These are phyloP conservation scores for Nigrospora oryzae DNA, from an alignment of 2,329 filamentous ascomycete species.

Conservation along the genomic window DNA sequence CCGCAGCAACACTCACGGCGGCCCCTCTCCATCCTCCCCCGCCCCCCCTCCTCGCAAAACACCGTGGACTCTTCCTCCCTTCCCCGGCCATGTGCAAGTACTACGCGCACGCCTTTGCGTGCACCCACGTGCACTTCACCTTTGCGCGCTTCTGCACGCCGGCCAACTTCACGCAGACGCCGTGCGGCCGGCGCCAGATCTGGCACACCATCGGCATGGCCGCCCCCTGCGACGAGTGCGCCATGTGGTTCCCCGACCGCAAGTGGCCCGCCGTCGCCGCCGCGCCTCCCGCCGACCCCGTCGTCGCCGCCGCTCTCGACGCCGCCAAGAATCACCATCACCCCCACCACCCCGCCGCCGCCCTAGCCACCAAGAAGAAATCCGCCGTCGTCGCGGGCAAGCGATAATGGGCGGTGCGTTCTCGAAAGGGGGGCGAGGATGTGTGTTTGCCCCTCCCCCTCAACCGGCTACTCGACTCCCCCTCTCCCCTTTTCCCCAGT, in stretches of 20 bases:
- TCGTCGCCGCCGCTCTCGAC: background rate
- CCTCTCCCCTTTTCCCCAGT: no score
- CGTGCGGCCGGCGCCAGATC: conserved; percentile 21
- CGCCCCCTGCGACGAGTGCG: conserved; percentile 25
- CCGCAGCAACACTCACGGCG: background rate
- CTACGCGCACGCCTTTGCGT: conserved; percentile 26
- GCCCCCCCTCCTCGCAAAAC: no score
- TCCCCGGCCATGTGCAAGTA: conserved; percentile 24
- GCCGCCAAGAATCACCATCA: background rate
- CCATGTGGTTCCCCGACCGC: conserved; percentile 16
- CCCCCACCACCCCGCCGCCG: background rate
- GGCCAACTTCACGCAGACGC: conserved; percentile 25
- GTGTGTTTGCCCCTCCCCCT: no score
- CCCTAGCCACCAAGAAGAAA: background rate
- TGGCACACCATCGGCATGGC: conserved; percentile 27
- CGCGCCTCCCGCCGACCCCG: background rate
- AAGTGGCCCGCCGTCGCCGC: background rate
- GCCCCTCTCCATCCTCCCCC: background rate
- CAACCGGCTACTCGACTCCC: no score
- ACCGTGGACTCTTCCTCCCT: background rate
- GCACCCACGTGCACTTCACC: conserved; percentile 23
- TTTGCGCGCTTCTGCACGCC: conserved; percentile 26
- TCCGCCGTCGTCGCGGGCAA: background rate
- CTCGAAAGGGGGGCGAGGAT: no score
- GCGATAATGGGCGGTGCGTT: no score